Base-by-base conservation (phyloP, 2,329 filamentous ascomycete genomes). In the Trichocomaceae sp. region DNA sequence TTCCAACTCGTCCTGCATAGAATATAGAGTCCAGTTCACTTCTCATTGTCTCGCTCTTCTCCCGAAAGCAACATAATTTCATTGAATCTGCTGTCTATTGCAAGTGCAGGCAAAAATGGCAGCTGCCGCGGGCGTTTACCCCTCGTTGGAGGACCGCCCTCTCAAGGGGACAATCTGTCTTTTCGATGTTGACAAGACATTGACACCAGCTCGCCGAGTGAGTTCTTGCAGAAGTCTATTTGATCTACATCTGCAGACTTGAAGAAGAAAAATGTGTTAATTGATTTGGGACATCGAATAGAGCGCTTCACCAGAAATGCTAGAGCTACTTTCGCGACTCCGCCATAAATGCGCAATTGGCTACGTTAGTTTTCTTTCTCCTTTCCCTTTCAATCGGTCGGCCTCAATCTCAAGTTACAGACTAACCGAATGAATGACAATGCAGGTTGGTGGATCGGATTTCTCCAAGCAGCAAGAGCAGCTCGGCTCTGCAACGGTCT, bases 401-500 rank as follows among this genome's bases (percentile, higher is more conserved):
- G 47, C 33, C 20, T 31, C 41, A 22, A 9, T 33, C 44, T 29
- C 29, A 29, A 26, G 12, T 20, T 17, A 17, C 46, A 15, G 22
- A 4, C 37, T 39, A 50, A 20, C 33, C 29, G 20, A 19, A 42
- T 23, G 19, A 33, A 15, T 42, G 48, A 29, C 26, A 42, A 35
- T 56, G 23, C 52, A 76, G 74, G 73, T 97, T 58, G 93, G 93
- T 66, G 93, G 93, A 70, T 93, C 88, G 65, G 87, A 97, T 79
- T 83, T 96, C 59, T 77, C 73, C 70, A 97, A 99, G 79, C 93
- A 97, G 76, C 90, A 97, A 75, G 93, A 97, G 75, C 92, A 97
- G 77, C 83, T 97, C 59, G 90, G 90, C 70, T 80, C 83, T 3
- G 71, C 81, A 23, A 76, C 80, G 56, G 80, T 86, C 63, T 71